These are phyloP conservation scores for Colletotrichum kahawae DNA, from an alignment of 2,329 filamentous ascomycete genomes.

Conservation along the genomic window DNA sequence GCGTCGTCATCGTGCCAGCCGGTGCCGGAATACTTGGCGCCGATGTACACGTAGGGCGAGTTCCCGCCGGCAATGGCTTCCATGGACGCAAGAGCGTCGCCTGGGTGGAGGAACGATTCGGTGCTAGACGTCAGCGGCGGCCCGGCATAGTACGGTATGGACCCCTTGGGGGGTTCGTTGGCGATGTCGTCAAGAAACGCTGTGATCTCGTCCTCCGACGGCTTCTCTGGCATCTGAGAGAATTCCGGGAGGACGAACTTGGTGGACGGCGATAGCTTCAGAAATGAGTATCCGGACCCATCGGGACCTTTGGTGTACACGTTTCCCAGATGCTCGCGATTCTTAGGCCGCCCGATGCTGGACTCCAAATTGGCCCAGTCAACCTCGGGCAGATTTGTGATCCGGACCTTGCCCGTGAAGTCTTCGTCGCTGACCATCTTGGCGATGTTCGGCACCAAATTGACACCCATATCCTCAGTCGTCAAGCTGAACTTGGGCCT, in stretches of 20 bases:
- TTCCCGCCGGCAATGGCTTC: background rate
- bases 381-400: background rate
- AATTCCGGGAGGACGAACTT: background rate
- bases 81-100: background rate
- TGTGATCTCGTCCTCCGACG: background rate
- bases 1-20: background rate
- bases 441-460: background rate
- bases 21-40: background rate
- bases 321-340: background rate
- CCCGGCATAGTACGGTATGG: slow-evolving; percentile 4
- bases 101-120: background rate
- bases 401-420: background rate
- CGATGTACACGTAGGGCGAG: background rate
- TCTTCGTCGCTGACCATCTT: background rate
- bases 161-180: background rate
- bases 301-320: background rate
- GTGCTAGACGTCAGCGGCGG: background rate
- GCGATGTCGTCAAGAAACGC: background rate
- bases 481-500: background rate
- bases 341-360: background rate
- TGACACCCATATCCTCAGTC: background rate
- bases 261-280: background rate
- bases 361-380: background rate
- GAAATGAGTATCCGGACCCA: background rate
- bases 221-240: background rate